Evolutionary conservation across 1,284 basidiomycete species (phyloP).

Genomic region (Violaceomyces palustris): DNA sequence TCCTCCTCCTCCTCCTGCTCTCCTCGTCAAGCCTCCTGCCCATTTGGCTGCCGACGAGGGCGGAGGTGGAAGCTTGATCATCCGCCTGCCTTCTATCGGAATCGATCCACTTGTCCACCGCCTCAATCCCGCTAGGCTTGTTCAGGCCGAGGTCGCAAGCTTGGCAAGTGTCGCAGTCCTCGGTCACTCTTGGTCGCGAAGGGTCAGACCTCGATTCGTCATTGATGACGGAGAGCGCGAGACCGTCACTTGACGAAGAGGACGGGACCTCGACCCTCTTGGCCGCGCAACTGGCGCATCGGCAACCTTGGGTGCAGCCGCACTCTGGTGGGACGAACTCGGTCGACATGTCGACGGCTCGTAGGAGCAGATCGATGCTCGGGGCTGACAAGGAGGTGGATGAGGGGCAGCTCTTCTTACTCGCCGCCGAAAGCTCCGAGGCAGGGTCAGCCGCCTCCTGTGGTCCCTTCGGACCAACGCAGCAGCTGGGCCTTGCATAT

Average conservation of each 20-base stretch:
- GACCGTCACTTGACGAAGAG: no score
- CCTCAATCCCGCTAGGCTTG: slow-evolving; percentile 29
- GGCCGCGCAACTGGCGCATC: slow-evolving; percentile 19
- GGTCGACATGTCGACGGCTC: slow-evolving; percentile 31
- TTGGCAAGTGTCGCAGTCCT: slow-evolving; percentile 30
- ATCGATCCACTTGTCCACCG: slow-evolving; percentile 31
- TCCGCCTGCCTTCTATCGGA: no score
- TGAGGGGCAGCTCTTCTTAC: slow-evolving; percentile 9
- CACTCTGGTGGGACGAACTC: slow-evolving; percentile 26
- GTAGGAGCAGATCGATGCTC: slow-evolving; percentile 25
- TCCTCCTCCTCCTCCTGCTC: no score
- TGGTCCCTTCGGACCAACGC: slow-evolving; percentile 4
- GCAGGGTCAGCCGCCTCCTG: slow-evolving; percentile 1
- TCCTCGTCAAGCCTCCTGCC: no score
- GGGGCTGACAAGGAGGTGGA: slow-evolving; percentile 7
- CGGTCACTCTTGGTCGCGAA: neutral
- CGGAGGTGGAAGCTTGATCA: no score
- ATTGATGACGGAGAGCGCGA: no score
- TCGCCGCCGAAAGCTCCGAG: neutral
- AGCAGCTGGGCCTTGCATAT: slow-evolving; percentile 5
- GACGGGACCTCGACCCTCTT: no score
- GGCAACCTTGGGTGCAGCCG: slow-evolving; percentile 17
- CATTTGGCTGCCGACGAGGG: no score
- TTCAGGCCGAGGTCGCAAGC: slow-evolving; percentile 37
- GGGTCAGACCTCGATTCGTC: no score